These are phyloP conservation scores for Psilocybe azurescens DNA, from an alignment of 768 basidiomycete genomes.

Conservation along the genomic window DNA sequence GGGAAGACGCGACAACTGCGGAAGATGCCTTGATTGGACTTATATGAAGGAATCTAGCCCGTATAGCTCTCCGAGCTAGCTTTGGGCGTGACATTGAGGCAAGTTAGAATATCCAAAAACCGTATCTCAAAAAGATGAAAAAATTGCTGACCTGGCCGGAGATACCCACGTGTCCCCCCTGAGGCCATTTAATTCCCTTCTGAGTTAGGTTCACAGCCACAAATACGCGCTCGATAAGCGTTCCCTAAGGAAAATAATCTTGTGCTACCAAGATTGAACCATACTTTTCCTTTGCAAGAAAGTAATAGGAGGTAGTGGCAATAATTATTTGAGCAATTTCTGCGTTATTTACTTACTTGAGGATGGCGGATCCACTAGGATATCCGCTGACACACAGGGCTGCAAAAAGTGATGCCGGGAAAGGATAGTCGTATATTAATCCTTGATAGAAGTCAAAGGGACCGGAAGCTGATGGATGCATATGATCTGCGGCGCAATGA, in stretches of 20 bases:
- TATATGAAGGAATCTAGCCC: slow-evolving; percentile 28
- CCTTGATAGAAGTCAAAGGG: slow-evolving; percentile 36
- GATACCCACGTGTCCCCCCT: slow-evolving; percentile 15
- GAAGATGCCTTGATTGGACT: slow-evolving; percentile 34
- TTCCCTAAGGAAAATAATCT: slow-evolving; percentile 13
- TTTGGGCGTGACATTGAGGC: slow-evolving; percentile 22
- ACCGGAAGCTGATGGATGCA: slow-evolving; percentile 30
- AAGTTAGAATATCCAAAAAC: slow-evolving; percentile 36
- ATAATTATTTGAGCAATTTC: not conserved
- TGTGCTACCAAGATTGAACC: slow-evolving; percentile 1
- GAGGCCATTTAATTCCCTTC: slow-evolving; percentile 18
- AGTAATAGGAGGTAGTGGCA: not conserved
- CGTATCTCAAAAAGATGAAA: slow-evolving; percentile 25
- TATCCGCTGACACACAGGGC: slow-evolving; percentile 17
- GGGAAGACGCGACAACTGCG: slow-evolving; percentile 32
- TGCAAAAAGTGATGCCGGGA: slow-evolving; percentile 19
- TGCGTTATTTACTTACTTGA: not conserved
- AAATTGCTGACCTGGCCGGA: slow-evolving; percentile 7
- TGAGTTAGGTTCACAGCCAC: not conserved
- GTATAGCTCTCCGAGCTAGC: slow-evolving; percentile 20
- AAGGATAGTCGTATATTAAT: slow-evolving; percentile 28
- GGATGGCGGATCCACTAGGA: slow-evolving; percentile 23
- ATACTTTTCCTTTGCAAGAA: not conserved
- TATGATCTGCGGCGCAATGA: slow-evolving; percentile 40
- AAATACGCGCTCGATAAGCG: slow-evolving; percentile 7